These are phyloP conservation scores for Chytriomyces confervae DNA, from an alignment of 192 early-diverging fungal genomes.

Conservation along the genomic window DNA sequence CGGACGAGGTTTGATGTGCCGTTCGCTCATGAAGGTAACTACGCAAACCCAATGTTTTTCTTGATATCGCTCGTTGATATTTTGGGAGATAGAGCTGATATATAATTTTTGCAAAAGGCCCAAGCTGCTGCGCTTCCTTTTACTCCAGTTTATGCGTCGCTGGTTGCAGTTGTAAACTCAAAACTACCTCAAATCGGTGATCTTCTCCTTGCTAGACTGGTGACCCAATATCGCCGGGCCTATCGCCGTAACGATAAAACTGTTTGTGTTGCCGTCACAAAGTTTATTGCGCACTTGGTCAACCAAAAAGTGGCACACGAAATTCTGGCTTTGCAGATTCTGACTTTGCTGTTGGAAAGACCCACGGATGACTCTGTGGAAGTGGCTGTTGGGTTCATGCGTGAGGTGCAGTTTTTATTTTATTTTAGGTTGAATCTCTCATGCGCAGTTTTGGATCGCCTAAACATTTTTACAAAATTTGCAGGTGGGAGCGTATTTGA, in stretches of 20 bases:
- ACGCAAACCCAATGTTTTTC: background rate
- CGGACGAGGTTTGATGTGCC: constrained; percentile 86
- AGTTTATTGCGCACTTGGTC: constrained; percentile 91
- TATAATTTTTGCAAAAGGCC: constrained; percentile 38
- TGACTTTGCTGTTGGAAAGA: constrained; percentile 80
- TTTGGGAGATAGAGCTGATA: background rate
- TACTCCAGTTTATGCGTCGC: constrained; percentile 88
- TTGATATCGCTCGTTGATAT: background rate
- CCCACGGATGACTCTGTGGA: constrained; percentile 96
- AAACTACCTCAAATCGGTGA: constrained; percentile 92
- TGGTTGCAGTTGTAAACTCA: constrained; percentile 89
- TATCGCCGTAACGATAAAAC: constrained; percentile 93
- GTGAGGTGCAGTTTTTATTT: constrained; percentile 52
- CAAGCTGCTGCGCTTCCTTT: constrained; percentile 86
- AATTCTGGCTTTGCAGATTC: constrained; percentile 84
- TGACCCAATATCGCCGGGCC: constrained; percentile 87
- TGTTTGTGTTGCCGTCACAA: constrained; percentile 79
- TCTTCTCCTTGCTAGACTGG: constrained; percentile 80
- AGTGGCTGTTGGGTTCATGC: constrained; percentile 92
- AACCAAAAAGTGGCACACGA: constrained; percentile 91
- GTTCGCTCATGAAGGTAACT: constrained; percentile 78
- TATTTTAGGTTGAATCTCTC: background rate
- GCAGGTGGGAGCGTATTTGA: constrained; percentile 75
- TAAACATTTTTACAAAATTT: background rate
- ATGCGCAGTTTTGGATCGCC: background rate